Base-by-base conservation (phyloP, 306 rosid genomes). In the Fragaria vesca region DNA sequence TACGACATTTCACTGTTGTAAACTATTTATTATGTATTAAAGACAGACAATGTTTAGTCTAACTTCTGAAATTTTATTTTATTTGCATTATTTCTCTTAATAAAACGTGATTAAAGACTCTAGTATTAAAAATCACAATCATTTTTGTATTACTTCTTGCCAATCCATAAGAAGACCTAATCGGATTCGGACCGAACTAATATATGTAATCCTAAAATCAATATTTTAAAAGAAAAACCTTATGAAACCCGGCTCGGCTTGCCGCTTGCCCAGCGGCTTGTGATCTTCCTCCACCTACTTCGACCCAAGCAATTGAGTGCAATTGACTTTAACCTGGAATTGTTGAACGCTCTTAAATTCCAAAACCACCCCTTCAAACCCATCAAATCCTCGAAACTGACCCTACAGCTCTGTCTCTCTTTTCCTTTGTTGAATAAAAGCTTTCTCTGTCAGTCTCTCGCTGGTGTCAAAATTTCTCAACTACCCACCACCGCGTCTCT, bases 231-330 rank as follows among this genome's bases (percentile, higher is more conserved):
- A 55, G n/a, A 55, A 8, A n/a, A 21, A 57, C 8, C 3, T 32
- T 32, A 32, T 32, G 36, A 32, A 32, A 72, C 13, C 13, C 76
- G 18, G 24, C 76, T 73, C 76, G 66, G 66, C 77, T 73, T 73
- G 50, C 66, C 26, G 66, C 77, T 73, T 73, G 50, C 66, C 26
- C 36, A 20, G 68, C 68, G 40, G 42, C 68, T 62, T 30, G 42
- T 26, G 32, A 2, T 15, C 9, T 5, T 28, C 67, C 11, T 3
- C 66, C 57, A 62, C 68, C 68, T 30, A 62, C 38, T 15, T 65
- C 16, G 2, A 30, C 42, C 43, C 42, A 32, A 32, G 36, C 36
- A 32, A 8, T 18, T 3, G 45, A 6, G 45, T 7, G 69, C 42
- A 58, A 74, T 74, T 75, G 78, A 75, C 78, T 75, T 30, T 36